Conservation (phyloP, 2,329 filamentous ascomycete species). For the Hymenoscyphus repandus region DNA sequence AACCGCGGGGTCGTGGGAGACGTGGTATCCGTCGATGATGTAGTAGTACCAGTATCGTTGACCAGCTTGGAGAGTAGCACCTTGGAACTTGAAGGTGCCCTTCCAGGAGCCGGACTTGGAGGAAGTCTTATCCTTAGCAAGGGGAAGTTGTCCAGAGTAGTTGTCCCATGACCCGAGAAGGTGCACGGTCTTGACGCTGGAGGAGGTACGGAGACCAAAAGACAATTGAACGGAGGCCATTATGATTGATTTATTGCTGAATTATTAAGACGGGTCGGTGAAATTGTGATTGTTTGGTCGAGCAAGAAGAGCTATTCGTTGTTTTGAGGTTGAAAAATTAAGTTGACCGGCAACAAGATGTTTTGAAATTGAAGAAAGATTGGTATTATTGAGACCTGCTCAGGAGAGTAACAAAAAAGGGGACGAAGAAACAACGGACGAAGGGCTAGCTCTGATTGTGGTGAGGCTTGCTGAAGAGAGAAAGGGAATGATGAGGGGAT, state of each 20-base stretch:
- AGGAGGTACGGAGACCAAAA: conserved; percentile 92
- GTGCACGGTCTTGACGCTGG: conserved; percentile 95
- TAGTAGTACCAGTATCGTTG: conserved; percentile 99
- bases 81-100: conserved; percentile 94
- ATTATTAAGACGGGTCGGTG: conserved; percentile 16
- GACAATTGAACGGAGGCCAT: conserved; percentile 93
- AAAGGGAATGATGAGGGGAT: conserved; percentile 21
- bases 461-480: conserved; percentile 62
- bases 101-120: conserved; percentile 90
- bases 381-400: conserved; percentile 50
- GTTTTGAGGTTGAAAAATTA: conserved; percentile 51
- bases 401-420: conserved; percentile 38
- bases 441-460: conserved; percentile 44
- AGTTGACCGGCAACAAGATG: conserved; percentile 47
- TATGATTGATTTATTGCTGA: conserved; percentile 38
- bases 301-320: conserved; percentile 36
- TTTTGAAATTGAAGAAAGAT: conserved; percentile 29
- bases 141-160: conserved; percentile 89
- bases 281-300: conserved; percentile 34
- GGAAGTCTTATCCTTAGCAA: conserved; percentile 78
- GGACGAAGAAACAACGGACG: conserved; percentile 44
- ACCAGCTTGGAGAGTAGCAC: conserved; percentile 76
- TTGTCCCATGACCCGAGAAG: conserved; percentile 97
- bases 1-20: conserved; percentile 91
- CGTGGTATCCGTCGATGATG: conserved; percentile 98